Evolutionary conservation across 345 rosid genomes (phyloP).

Genomic region (Stellera chamaejasme): DNA sequence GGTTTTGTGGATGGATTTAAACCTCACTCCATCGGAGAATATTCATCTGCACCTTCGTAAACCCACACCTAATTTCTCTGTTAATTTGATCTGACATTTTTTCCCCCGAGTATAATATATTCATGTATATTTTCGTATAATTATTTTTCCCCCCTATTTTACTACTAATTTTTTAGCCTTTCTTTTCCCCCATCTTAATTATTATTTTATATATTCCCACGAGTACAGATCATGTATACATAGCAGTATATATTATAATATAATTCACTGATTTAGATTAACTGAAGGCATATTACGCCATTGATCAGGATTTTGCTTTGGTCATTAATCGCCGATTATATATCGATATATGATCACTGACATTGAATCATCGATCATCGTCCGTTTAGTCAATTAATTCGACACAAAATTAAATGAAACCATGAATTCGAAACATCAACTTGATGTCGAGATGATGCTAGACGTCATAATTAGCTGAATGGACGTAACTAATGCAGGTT

Average conservation of each 20-base stretch:
- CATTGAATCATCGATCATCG: too few species aligned
- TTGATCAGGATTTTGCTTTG: not conserved
- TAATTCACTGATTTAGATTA: too few species aligned
- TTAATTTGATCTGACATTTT: slow-evolving; percentile 25
- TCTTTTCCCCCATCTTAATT: too few species aligned
- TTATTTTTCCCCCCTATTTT: not conserved
- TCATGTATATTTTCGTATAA: not conserved
- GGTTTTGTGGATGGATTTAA: slow-evolving; percentile 52
- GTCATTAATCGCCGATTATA: not conserved
- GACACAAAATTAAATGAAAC: too few species aligned
- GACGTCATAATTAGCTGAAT: not conserved
- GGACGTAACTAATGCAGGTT: not conserved
- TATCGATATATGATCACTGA: too few species aligned
- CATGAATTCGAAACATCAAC: not conserved
- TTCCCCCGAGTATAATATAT: not conserved
- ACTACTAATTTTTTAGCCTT: not conserved
- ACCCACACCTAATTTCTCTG: slow-evolving; percentile 17
- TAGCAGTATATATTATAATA: not conserved
- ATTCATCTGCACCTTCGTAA: slow-evolving; percentile 32
- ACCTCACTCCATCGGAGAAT: slow-evolving; percentile 61
- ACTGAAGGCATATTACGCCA: too few species aligned
- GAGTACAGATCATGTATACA: not conserved
- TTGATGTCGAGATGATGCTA: not conserved
- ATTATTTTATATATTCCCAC: too few species aligned
- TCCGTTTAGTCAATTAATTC: too few species aligned